A percentile compares a stretch with the other conserved stretches of the same genome.
Evolutionary conservation across 1,284 basidiomycete species (phyloP).

Genomic region (Ceratobasidium sp.): DNA sequence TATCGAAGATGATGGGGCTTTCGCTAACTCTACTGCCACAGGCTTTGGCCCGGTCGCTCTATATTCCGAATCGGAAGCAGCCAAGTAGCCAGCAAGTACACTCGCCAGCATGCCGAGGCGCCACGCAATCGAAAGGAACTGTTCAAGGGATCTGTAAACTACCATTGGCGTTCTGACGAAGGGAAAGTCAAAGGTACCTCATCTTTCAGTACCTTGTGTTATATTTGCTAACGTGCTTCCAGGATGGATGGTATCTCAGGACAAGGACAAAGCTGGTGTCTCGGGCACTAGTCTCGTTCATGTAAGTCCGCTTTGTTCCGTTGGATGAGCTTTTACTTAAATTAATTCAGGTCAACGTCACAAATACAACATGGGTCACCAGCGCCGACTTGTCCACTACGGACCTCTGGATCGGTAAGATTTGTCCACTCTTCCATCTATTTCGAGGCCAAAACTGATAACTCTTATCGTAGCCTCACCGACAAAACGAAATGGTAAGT

Average conservation of each 20-base stretch:
- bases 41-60: constrained; percentile 43
- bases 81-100: constrained; percentile 34
- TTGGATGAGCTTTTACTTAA: neutral
- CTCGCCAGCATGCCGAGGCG: constrained; percentile 25
- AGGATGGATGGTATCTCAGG: constrained; percentile 43
- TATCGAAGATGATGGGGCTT: neutral
- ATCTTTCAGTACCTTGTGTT: neutral
- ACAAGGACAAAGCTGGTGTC: constrained; percentile 38
- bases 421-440: neutral
- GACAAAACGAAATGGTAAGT: constrained; percentile 25
- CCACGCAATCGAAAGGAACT: constrained; percentile 41
- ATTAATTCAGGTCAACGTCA: constrained; percentile 21
- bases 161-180: constrained; percentile 41
- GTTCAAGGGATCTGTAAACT: constrained; percentile 42
- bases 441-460: neutral
- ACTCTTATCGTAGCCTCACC: constrained; percentile 12
- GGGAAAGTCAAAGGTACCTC: constrained; percentile 27
- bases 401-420: constrained; percentile 39
- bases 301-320: neutral
- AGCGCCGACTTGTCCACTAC: constrained; percentile 12
- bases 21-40: neutral
- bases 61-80: constrained; percentile 43
- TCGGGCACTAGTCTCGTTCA: constrained; percentile 18
- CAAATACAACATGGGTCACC: constrained; percentile 36
- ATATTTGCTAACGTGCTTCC: neutral